A percentile compares a stretch with the other conserved stretches of the same genome.
phyloP scores from a whole-genome alignment of 139 green algal genomes.

The Closterium sp. region DNA sequence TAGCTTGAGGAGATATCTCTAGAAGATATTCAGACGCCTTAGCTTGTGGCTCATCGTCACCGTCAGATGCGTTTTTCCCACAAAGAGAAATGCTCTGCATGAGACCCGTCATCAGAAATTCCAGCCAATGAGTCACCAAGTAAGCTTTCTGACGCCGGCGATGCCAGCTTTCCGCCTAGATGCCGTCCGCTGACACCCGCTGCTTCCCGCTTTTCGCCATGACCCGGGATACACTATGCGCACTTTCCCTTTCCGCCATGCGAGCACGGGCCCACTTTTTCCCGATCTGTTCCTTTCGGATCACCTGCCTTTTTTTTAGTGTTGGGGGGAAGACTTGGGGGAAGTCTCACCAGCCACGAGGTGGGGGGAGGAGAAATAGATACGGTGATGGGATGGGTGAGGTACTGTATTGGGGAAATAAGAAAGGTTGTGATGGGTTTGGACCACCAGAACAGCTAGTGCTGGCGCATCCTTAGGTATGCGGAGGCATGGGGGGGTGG shows the following conservation, averaged over 20 bases:
- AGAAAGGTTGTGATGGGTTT: too few species aligned
- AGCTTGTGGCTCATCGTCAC: not conserved
- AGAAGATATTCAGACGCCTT: not conserved
- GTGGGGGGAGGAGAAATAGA: too few species aligned
- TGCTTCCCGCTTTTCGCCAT: not conserved
- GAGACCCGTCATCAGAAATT: not conserved
- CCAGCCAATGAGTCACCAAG: not conserved
- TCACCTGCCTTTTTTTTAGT: too few species aligned
- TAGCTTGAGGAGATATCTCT: not conserved
- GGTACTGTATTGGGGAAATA: too few species aligned
- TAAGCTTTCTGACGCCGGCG: not conserved
- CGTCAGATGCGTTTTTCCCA: not conserved
- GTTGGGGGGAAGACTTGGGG: too few species aligned
- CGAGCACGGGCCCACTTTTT: not conserved
- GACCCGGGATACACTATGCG: not conserved
- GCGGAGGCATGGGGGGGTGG: too few species aligned
- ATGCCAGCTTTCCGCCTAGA: not conserved
- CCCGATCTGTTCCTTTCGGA: too few species aligned
- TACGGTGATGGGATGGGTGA: too few species aligned
- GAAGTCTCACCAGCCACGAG: too few species aligned
- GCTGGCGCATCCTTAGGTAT: too few species aligned
- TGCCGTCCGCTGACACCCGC: not conserved
- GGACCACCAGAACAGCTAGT: too few species aligned
- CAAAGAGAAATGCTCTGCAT: not conserved
- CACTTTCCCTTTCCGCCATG: not conserved